Evolutionary conservation across 2,329 filamentous ascomycete genomes (phyloP).

Genomic region (Lecanosticta acicola): DNA sequence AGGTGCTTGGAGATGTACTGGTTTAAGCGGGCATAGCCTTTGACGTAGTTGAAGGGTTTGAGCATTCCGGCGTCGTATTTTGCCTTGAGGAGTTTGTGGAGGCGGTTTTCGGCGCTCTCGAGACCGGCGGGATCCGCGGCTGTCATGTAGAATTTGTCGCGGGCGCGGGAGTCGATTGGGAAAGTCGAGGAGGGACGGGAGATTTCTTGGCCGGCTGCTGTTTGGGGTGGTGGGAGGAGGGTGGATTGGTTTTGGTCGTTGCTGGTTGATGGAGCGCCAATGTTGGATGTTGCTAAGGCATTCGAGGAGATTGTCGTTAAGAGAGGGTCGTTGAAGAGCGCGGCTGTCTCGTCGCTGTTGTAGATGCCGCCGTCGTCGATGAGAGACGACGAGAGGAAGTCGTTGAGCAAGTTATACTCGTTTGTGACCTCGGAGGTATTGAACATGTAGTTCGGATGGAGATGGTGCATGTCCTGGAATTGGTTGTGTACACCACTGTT

Average conservation of each 20-base stretch:
- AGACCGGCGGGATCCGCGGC: constrained; percentile 89
- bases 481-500: constrained; percentile 69
- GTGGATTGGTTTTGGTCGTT: constrained; percentile 21
- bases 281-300: constrained; percentile 39
- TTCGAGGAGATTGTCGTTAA: constrained; percentile 39
- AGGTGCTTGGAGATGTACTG: constrained; percentile 90
- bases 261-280: constrained; percentile 4
- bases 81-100: constrained; percentile 87
- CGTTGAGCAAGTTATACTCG: constrained; percentile 94
- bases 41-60: constrained; percentile 97
- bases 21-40: constrained; percentile 83
- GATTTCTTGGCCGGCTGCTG: constrained; percentile 50
- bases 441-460: constrained; percentile 93
- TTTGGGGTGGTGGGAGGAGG: constrained; percentile 21
- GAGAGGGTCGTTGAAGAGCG: constrained; percentile 57
- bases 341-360: constrained; percentile 40
- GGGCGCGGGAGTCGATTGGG: constrained; percentile 60
- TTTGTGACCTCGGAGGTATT: constrained; percentile 88
- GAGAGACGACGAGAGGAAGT: constrained; percentile 88
- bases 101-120: constrained; percentile 82
- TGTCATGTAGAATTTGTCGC: constrained; percentile 90
- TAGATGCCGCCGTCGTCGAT: constrained; percentile 61
- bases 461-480: constrained; percentile 90
- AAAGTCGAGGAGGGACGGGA: constrained; percentile 57
- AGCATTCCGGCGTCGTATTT: constrained; percentile 94